Evolutionary conservation across 2,329 filamentous ascomycete species (phyloP), one percentile per base, ranked within the genome.

Genomic region (Pseudogymnoascus sp.): DNA sequence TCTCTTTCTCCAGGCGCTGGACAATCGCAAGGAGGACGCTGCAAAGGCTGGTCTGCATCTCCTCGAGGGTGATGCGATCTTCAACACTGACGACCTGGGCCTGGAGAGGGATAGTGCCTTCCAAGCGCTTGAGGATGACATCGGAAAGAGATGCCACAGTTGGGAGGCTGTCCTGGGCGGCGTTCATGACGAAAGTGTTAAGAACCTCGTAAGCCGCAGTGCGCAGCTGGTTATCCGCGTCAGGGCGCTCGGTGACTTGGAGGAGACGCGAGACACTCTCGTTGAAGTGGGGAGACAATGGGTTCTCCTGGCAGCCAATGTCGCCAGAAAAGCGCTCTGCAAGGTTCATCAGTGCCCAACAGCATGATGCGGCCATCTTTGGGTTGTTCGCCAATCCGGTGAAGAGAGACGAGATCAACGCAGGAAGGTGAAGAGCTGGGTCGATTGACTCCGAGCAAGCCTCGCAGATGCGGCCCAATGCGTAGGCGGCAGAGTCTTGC

Each of bases 331-430:
- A 99, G 66, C 93, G 89, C 74, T 99, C 95, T 10, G 95, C 93
- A 73, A 99, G 80, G 78, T 97, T 99, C 91, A 99, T 97, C 69
- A 99, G 80, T 33, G 95, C 93, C 95, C 96, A 97, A 80, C 95
- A 99, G 86, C 95, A 97, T 31, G 95, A 99, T 63, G 91, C 88
- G 33, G 93, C 95, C 88, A 99, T 99, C 84, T 96, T 97, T 65
- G 92, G 89, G 75, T 89, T 95, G 78, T 90, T 93, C 65, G 91
- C 86, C 65, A 99, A 83, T 60, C 93, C 95, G 69, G 88, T 86
- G 80, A 99, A 99, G 9, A 99, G 84, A 42, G 93, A 90, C 63
- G 87, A 85, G 72, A 99, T 93, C 66, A 99, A 82, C 19, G 89
- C 86, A 67, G 92, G 89, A 4, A 99, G 84, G 74, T 97, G 91